These are phyloP conservation scores for Solidago caesia DNA, from an alignment of 129 eudicot species.

Conservation along the genomic window DNA sequence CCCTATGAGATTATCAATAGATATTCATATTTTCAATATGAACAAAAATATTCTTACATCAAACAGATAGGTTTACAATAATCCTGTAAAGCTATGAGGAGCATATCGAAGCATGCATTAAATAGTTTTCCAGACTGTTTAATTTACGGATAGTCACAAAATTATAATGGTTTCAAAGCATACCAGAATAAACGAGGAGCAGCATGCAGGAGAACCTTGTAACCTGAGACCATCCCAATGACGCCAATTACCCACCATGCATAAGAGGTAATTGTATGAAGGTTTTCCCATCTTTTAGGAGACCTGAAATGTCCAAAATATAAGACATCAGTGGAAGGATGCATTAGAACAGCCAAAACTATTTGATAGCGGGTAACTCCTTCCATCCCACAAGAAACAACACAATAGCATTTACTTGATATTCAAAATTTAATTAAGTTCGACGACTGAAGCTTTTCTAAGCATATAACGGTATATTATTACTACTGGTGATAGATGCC, in stretches of 20 bases:
- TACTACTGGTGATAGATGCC: background rate
- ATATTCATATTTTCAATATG: background rate
- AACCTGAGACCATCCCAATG: constrained; percentile 63
- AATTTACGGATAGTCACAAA: no score
- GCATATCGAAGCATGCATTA: background rate
- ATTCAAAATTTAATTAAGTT: no score
- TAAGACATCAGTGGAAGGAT: constrained; percentile 11
- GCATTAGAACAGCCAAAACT: background rate
- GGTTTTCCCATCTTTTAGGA: constrained; percentile 49
- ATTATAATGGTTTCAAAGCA: constrained; percentile 10
- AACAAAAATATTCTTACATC: background rate
- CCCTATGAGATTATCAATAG: no score
- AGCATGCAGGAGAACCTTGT: constrained; percentile 46
- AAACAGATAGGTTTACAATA: background rate
- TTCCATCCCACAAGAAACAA: background rate
- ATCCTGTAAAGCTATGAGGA: background rate
- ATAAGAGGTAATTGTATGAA: constrained; percentile 58
- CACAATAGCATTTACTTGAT: no score
- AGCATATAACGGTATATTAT: no score
- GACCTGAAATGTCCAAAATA: constrained; percentile 40
- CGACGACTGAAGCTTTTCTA: no score
- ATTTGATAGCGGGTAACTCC: background rate
- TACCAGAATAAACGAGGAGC: constrained; percentile 84
- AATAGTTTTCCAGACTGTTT: no score
- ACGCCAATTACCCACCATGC: constrained; percentile 81